A percentile compares a stretch with the other conserved stretches of the same genome.
These are phyloP conservation scores for Myriosclerotinia curreyana DNA, from an alignment of 2,329 filamentous ascomycete genomes.

Conservation along the genomic window DNA sequence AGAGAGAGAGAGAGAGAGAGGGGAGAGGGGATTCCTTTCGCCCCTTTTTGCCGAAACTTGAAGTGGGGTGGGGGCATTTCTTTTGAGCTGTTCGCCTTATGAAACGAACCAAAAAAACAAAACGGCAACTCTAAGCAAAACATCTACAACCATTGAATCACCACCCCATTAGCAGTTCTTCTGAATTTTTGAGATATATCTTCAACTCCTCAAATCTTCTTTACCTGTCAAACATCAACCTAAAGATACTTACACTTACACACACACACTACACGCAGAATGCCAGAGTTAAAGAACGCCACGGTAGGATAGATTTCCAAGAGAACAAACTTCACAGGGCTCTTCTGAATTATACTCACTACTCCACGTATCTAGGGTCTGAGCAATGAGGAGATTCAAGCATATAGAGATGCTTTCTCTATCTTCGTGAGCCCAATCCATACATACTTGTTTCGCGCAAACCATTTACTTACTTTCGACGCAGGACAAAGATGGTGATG, in stretches of 20 bases:
- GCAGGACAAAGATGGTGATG: conserved; percentile 23
- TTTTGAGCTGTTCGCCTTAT: background rate
- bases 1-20: too few relatives aligned
- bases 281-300: conserved; percentile 14
- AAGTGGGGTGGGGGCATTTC: background rate
- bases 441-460: background rate
- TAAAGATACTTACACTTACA: background rate
- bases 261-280: background rate
- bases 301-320: background rate
- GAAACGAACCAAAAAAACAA: too few relatives aligned
- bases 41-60: background rate
- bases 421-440: conserved; percentile 15
- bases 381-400: conserved; percentile 20
- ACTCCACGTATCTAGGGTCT: conserved; percentile 7
- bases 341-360: background rate
- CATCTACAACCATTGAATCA: background rate
- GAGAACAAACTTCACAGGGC: background rate
- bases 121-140: too few relatives aligned
- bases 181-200: background rate
- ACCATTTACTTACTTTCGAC: background rate
- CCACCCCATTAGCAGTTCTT: too few relatives aligned
- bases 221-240: background rate
- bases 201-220: background rate
- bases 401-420: conserved; percentile 23
- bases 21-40: too few relatives aligned